A percentile compares a stretch with the other conserved stretches of the same genome.
phyloP scores from a whole-genome alignment of 2,329 filamentous ascomycete genomes.

The Fusarium tanahbumbuense region DNA sequence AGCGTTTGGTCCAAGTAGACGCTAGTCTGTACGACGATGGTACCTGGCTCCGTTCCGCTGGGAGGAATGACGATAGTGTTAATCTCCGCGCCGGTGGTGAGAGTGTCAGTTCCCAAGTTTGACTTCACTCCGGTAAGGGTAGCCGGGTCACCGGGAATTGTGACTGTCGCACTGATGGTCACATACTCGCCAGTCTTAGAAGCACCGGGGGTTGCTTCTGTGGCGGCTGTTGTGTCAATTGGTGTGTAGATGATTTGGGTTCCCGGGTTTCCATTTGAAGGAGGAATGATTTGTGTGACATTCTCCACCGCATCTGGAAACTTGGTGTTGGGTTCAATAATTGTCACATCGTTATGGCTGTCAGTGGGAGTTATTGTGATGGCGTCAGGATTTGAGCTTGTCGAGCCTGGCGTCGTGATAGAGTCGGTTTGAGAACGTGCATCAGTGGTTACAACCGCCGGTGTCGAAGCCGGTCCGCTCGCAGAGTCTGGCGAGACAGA shows the following conservation, averaged over 20 bases:
- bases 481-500: neutral
- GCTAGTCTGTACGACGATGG: constrained; percentile 28
- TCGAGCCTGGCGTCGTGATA: neutral
- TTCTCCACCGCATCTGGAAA: constrained; percentile 29
- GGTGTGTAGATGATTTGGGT: constrained; percentile 34
- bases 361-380: constrained; percentile 27
- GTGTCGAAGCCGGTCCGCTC: constrained; percentile 4
- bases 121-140: constrained; percentile 11
- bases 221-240: neutral
- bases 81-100: constrained; percentile 27
- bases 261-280: constrained; percentile 17
- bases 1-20: constrained; percentile 32
- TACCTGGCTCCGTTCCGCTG: constrained; percentile 35
- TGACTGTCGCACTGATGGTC: constrained; percentile 26
- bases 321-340: constrained; percentile 32
- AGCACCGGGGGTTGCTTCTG: no score
- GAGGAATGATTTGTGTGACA: constrained; percentile 26
- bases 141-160: constrained; percentile 31
- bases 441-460: neutral
- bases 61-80: constrained; percentile 34
- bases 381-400: constrained; percentile 14
- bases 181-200: constrained; percentile 15
- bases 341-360: constrained; percentile 23
- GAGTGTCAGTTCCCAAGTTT: neutral
- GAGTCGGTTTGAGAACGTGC: neutral